A percentile compares a stretch with the other conserved stretches of the same genome.
phyloP scores from a whole-genome alignment of 1,139 yeast species.

The Magnusiomyces tetraspermus region DNA sequence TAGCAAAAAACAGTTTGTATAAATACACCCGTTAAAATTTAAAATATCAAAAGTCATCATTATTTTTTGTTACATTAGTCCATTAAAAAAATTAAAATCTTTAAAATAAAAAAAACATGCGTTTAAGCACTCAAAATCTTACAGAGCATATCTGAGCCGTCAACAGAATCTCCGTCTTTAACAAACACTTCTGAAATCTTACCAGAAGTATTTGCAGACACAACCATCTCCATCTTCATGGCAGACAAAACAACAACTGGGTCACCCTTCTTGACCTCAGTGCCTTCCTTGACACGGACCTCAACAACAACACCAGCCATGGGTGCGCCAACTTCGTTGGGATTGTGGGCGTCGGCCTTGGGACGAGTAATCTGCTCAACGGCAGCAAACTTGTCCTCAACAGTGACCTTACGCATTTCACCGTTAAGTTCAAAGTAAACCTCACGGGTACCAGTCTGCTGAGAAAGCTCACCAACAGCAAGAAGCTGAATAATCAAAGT shows the following conservation, averaged over 20 bases:
- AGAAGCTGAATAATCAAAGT: constrained; percentile 80
- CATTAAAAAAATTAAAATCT: background rate
- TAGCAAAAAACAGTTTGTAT: too few relatives aligned
- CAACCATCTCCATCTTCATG: constrained; percentile 99
- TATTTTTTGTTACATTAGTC: background rate
- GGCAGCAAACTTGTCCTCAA: constrained; percentile 78
- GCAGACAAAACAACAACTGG: constrained; percentile 92
- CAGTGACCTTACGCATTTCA: constrained; percentile 91
- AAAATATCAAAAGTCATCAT: too few relatives aligned
- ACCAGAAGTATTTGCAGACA: constrained; percentile 85
- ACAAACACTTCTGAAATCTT: constrained; percentile 65
- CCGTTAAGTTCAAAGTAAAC: constrained; percentile 97
- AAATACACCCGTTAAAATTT: too few relatives aligned
- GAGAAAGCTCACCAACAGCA: constrained; percentile 84
- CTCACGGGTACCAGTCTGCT: constrained; percentile 84
- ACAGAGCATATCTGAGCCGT: constrained; percentile 74
- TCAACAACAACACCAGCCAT: constrained; percentile 99
- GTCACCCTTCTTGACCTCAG: constrained; percentile 91
- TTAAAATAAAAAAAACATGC: background rate
- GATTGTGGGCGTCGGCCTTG: constrained; percentile 79
- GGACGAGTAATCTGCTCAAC: constrained; percentile 79
- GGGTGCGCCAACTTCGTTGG: constrained; percentile 95
- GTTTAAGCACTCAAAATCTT: constrained; percentile 33
- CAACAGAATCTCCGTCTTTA: constrained; percentile 91
- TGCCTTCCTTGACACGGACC: constrained; percentile 78